phyloP scores from a whole-genome alignment of 768 basidiomycete species.

The Podaxis sp. region DNA sequence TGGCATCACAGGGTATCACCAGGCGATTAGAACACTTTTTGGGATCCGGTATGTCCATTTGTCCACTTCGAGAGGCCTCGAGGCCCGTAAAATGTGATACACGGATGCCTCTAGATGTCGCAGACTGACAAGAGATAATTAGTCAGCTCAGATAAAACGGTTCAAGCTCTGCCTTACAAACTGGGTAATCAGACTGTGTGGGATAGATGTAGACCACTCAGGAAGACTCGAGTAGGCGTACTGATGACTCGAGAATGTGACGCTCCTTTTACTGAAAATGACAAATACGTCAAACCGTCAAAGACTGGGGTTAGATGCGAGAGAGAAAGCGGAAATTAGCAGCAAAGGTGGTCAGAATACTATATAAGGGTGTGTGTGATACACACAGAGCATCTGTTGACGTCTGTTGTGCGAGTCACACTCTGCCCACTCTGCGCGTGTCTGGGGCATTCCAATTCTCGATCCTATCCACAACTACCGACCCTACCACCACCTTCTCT shows the following conservation, averaged over 20 bases:
- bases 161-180: not conserved
- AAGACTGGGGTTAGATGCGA: not conserved
- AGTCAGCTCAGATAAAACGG: constrained; percentile 6
- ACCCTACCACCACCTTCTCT: constrained; percentile 18
- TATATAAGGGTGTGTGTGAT: constrained; percentile 12
- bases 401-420: constrained; percentile 34
- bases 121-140: not conserved
- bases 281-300: not conserved
- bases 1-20: too few species aligned
- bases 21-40: not conserved
- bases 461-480: constrained; percentile 17
- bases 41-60: not conserved
- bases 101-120: not conserved
- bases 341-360: constrained; percentile 3
- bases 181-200: not conserved
- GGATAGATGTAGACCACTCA: not conserved
- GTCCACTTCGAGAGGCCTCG: not conserved
- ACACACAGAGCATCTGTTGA: constrained; percentile 30
- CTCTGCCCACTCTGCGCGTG: constrained; percentile 39
- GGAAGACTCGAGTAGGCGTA: not conserved
- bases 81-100: not conserved
- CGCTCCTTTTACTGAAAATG: not conserved
- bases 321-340: not conserved
- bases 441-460: constrained; percentile 33
- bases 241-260: constrained; percentile 4